Evolutionary conservation across 2,329 filamentous ascomycete genomes (phyloP).

Genomic region (Thelonectria discophora): DNA sequence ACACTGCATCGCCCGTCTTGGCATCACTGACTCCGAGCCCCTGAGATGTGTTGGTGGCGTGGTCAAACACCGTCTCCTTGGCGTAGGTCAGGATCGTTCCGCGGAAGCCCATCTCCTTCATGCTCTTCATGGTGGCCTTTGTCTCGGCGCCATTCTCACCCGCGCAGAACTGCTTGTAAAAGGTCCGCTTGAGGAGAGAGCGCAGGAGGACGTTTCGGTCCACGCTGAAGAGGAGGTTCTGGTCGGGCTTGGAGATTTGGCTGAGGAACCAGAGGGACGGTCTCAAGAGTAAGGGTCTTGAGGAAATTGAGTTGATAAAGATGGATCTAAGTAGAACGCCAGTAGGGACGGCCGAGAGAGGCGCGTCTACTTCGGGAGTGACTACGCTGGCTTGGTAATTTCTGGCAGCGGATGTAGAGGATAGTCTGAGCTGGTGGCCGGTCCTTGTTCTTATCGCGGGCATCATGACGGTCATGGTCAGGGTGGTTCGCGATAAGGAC

Average conservation of each 20-base stretch:
- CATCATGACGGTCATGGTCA: slow-evolving; percentile 7
- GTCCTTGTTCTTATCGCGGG: slow-evolving; percentile 8
- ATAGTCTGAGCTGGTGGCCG: slow-evolving; percentile 5
- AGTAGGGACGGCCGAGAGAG: slow-evolving; percentile 45
- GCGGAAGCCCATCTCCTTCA: slow-evolving; percentile 60
- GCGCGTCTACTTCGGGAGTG: slow-evolving; percentile 18
- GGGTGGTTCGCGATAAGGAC: slow-evolving; percentile 11
- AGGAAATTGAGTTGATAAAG: slow-evolving; percentile 57
- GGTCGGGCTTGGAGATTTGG: slow-evolving; percentile 46
- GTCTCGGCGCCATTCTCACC: slow-evolving; percentile 60
- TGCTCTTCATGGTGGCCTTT: slow-evolving; percentile 50
- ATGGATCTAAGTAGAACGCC: slow-evolving; percentile 51
- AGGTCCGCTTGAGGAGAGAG: slow-evolving; percentile 59
- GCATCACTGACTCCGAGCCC: slow-evolving; percentile 45
- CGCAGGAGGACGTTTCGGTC: slow-evolving; percentile 60
- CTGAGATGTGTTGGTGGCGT: slow-evolving; percentile 41
- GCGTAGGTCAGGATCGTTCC: slow-evolving; percentile 68
- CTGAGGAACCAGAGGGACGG: slow-evolving; percentile 50
- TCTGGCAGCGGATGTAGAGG: slow-evolving; percentile 14
- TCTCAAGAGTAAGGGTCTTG: slow-evolving; percentile 51
- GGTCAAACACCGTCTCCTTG: slow-evolving; percentile 53
- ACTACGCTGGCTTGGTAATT: neutral
- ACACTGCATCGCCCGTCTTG: slow-evolving; percentile 51
- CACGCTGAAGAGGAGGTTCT: slow-evolving; percentile 52
- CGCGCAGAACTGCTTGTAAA: slow-evolving; percentile 65